phyloP scores from a whole-genome alignment of 2,329 filamentous ascomycete species.

The Fusarium cyanostomum region DNA sequence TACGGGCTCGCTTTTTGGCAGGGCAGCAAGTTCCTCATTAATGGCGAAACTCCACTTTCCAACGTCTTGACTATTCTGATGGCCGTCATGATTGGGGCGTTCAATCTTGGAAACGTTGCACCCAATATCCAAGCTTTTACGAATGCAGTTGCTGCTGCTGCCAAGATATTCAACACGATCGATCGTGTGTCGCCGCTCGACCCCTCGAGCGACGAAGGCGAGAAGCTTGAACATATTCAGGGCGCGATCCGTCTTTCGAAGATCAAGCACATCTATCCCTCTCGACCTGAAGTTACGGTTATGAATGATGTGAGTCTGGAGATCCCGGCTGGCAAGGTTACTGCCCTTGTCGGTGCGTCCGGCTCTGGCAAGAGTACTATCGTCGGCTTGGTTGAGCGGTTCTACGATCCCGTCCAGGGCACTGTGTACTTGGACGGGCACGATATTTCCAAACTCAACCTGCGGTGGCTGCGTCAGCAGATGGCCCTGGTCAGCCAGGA shows the following conservation, averaged over 20 bases:
- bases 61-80: slow-evolving; percentile 86
- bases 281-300: slow-evolving; percentile 86
- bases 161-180: slow-evolving; percentile 94
- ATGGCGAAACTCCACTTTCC: slow-evolving; percentile 71
- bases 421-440: slow-evolving; percentile 82
- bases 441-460: slow-evolving; percentile 82
- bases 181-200: slow-evolving; percentile 88
- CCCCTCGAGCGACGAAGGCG: slow-evolving; percentile 74
- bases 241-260: slow-evolving; percentile 83
- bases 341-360: slow-evolving; percentile 91
- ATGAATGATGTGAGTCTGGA: slow-evolving; percentile 84
- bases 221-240: slow-evolving; percentile 75
- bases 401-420: slow-evolving; percentile 89
- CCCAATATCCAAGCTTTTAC: slow-evolving; percentile 90
- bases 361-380: slow-evolving; percentile 96
- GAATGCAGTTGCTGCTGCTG: slow-evolving; percentile 81
- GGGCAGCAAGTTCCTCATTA: slow-evolving; percentile 78
- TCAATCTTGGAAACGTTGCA: slow-evolving; percentile 86
- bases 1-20: slow-evolving; percentile 92
- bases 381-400: slow-evolving; percentile 90
- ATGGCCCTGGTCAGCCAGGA: slow-evolving; percentile 95
- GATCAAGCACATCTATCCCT: slow-evolving; percentile 94
- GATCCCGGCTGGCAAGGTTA: slow-evolving; percentile 90
- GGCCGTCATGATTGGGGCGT: slow-evolving; percentile 91
- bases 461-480: slow-evolving; percentile 91